A percentile compares a stretch with the other conserved stretches of the same genome.
These are phyloP conservation scores for Berberis vulgaris DNA, from an alignment of 164 flowering plant species.

Conservation along the genomic window DNA sequence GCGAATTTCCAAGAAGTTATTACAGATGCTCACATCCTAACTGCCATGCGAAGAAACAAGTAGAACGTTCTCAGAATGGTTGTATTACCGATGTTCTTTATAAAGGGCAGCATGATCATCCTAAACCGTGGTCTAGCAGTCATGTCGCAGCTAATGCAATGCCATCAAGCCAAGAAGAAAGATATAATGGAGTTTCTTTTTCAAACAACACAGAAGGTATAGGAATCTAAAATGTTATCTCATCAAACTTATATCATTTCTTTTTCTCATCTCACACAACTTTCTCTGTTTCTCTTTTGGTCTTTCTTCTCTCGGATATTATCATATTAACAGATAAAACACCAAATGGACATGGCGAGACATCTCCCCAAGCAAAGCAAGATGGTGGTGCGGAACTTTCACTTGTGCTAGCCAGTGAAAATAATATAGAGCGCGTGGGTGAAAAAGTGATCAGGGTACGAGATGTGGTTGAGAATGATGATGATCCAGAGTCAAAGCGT, in stretches of 20 bases:
- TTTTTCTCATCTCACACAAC: neutral
- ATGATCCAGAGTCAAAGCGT: constrained; percentile 27
- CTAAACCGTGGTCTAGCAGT: constrained; percentile 66
- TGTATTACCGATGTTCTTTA: constrained; percentile 66
- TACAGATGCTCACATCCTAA: constrained; percentile 77
- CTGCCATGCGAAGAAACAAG: constrained; percentile 73
- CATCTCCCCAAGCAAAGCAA: constrained; percentile 23
- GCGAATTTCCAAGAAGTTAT: constrained; percentile 71
- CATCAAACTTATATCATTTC: neutral
- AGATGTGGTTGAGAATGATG: constrained; percentile 50
- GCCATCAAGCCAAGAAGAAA: constrained; percentile 49
- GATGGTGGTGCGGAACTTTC: constrained; percentile 36
- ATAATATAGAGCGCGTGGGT: constrained; percentile 27
- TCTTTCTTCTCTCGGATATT: neutral
- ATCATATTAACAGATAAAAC: constrained; percentile 24
- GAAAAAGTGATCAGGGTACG: constrained; percentile 14
- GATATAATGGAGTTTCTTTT: constrained; percentile 27
- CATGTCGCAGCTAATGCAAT: constrained; percentile 35
- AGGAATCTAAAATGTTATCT: neutral
- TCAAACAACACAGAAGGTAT: constrained; percentile 41
- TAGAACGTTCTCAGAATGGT: constrained; percentile 73
- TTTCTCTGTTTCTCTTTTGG: neutral
- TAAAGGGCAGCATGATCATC: constrained; percentile 78
- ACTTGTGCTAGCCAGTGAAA: constrained; percentile 34
- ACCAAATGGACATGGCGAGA: constrained; percentile 25